Evolutionary conservation across 2,329 filamentous ascomycete genomes (phyloP), one percentile per base, ranked within the genome.

Genomic region (Talaromyces sp.): DNA sequence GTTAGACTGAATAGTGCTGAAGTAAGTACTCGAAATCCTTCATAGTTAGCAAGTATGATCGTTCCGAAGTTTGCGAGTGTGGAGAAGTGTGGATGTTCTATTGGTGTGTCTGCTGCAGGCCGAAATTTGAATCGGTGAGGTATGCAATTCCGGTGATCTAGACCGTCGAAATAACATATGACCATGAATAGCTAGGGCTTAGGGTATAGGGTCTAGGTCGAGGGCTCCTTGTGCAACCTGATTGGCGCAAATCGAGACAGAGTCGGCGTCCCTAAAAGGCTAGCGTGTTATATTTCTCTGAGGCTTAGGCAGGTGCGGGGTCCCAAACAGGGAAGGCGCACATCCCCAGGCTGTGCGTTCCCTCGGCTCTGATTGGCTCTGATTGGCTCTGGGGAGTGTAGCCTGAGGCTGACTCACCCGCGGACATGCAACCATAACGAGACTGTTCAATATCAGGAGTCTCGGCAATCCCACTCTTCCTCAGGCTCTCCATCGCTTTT

Each of bases 191-290:
- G 13, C 54, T 19, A 43, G 37, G 33, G 17, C 19, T n/a, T 19
- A 62, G 60, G 60, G 47, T 47, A 15, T 43, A 61, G 59, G 59
- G 59, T 22, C 33, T 8, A 47, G 41, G 31, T 17, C 33, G 1
- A 59, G 56, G 56, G 58, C 4, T 47, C 2, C 0, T 0, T 10
- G 11, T 31, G 59, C 13, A 13, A 10, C 43, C 13, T 41, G 49
- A 57, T 59, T 43, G 56, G 56, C 49, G 8, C 15, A 17, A 8
- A 27, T 37, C 54, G 45, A 19, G 27, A 22, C 11, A 25, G 19
- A 65, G 64, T 66, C 64, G 64, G 64, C 59, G 64, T 66, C 64
- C 52, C 19, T 22, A 66, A 59, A 17, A 27, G 60, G 59, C 17
- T 62, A 66, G 64, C 50, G 52, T 25, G 8, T 15, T 19, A 31